Evolutionary conservation across 108 stramenopile genomes (phyloP), one percentile per base, ranked within the genome.

Genomic region (Cyclostephanos invisitatus): DNA sequence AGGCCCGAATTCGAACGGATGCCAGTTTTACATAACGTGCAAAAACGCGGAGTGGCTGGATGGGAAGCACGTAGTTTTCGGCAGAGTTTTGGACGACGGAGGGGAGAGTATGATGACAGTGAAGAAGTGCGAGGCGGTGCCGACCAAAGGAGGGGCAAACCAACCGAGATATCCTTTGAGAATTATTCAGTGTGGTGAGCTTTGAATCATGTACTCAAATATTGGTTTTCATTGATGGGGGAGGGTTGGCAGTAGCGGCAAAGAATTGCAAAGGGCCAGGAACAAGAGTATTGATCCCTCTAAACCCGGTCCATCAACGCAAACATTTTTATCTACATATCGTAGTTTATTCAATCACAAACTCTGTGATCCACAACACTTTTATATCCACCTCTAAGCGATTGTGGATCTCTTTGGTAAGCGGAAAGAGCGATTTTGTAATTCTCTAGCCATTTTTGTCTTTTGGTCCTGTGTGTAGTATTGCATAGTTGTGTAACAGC

Each of bases 1-100:
- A 14, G 98, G 98, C 1, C 92, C 95, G 0, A 90, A 97, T 75
- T 82, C 86, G 4, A 98, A 97, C 75, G 98, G 97, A 35, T 98
- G 97, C 66, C 98, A 97, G 73, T 99, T 99, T 65, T 99, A 97
- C 75, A 94, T 99, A 29, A 99, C 97, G 7, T 96, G 90, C 61
- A 95, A 90, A 11, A 90, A 91, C 49, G 86, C 91, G 17, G 95
- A 96, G 21, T 95, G 94, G 94, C 64, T 95, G 70, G 97, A 99
- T 82, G 95, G 92, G 46, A 91, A 91, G 83, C 97, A 98, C 71
- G 85, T 86, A 7, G 96, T 98, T 15, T 98, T 98, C 86, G 98
- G 98, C 32, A 91, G 90, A 74, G 97, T 99, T 12, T 80, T 99
- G 64, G 98, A 98, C 73, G 91, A 85, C 37, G 83, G 64, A 5